Percentiles rank a stretch among this genome's conserved stretches.
These are phyloP conservation scores for Heterobasidion irregulare DNA, from an alignment of 1,284 basidiomycete species.

Conservation along the genomic window DNA sequence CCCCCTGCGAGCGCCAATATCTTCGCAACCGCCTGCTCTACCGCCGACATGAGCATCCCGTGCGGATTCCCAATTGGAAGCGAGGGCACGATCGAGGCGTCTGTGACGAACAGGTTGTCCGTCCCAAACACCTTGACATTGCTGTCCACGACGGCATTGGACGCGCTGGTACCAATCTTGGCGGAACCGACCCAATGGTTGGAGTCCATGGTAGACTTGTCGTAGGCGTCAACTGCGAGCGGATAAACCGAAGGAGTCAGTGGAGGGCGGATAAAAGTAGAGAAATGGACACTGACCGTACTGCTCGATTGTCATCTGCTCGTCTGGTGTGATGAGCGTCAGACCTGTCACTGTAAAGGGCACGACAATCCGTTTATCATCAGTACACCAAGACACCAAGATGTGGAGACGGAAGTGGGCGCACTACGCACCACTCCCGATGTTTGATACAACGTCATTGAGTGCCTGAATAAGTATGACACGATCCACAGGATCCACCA, in stretches of 20 bases:
- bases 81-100: constrained; percentile 32
- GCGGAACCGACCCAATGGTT: constrained; percentile 55
- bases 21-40: constrained; percentile 45
- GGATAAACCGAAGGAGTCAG: constrained; percentile 1
- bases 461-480: constrained; percentile 38
- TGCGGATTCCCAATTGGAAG: constrained; percentile 48
- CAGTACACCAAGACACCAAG: not conserved
- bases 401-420: not conserved
- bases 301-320: constrained; percentile 38
- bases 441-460: constrained; percentile 34
- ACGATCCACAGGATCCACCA: constrained; percentile 49
- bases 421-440: constrained; percentile 27
- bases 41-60: constrained; percentile 43
- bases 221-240: constrained; percentile 37
- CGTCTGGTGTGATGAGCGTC: constrained; percentile 51
- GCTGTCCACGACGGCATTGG: constrained; percentile 41
- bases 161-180: constrained; percentile 31
- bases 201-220: constrained; percentile 38
- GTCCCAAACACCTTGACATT: constrained; percentile 51
- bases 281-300: constrained; percentile 30
- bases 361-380: constrained; percentile 1
- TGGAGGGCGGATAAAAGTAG: not conserved
- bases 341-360: constrained; percentile 32
- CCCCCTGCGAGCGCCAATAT: constrained; percentile 47
- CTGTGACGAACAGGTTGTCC: constrained; percentile 42